Percentiles rank a stretch among this genome's conserved stretches.
These are phyloP conservation scores for Hygrophoropsis aurantiaca DNA, from an alignment of 768 basidiomycete genomes.

Conservation along the genomic window DNA sequence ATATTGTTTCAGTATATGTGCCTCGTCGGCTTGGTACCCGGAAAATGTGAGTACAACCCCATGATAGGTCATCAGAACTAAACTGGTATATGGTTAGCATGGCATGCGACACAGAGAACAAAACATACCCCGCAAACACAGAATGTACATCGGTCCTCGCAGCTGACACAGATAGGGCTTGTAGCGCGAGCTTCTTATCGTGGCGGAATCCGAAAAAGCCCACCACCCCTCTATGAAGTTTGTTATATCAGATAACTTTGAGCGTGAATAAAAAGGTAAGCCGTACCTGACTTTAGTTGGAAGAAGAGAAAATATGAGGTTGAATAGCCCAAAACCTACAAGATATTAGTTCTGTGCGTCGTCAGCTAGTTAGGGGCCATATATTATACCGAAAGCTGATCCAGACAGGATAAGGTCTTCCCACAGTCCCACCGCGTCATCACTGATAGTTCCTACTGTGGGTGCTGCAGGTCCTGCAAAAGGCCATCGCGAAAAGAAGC, in stretches of 20 bases:
- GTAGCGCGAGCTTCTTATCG: slow-evolving; percentile 66
- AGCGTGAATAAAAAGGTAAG: not conserved
- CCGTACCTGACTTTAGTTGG: slow-evolving; percentile 69
- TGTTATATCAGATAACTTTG: not conserved
- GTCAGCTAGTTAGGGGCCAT: slow-evolving; percentile 33
- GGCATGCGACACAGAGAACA: not conserved
- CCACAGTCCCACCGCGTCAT: slow-evolving; percentile 49
- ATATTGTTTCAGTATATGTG: slow-evolving; percentile 62
- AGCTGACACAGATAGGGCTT: slow-evolving; percentile 68
- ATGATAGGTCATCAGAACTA: slow-evolving; percentile 82
- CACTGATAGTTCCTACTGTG: slow-evolving; percentile 18
- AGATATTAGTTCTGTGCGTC: not conserved
- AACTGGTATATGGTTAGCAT: slow-evolving; percentile 33
- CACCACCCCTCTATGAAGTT: slow-evolving; percentile 60
- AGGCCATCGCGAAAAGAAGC: slow-evolving; percentile 42
- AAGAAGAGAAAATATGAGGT: slow-evolving; percentile 74
- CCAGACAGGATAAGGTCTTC: slow-evolving; percentile 77
- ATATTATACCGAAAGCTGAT: slow-evolving; percentile 69
- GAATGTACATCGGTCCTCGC: slow-evolving; percentile 69
- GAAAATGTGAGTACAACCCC: slow-evolving; percentile 68
- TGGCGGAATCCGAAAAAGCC: slow-evolving; percentile 78
- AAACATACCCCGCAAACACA: slow-evolving; percentile 69
- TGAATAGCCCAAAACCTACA: slow-evolving; percentile 65
- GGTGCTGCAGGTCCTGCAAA: slow-evolving; percentile 13
- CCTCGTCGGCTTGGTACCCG: slow-evolving; percentile 77